Percentiles rank a stretch among this genome's conserved stretches.
Evolutionary conservation across 352 stramenopile genomes (phyloP).

Genomic region (Salisapilia sapeloensis): DNA sequence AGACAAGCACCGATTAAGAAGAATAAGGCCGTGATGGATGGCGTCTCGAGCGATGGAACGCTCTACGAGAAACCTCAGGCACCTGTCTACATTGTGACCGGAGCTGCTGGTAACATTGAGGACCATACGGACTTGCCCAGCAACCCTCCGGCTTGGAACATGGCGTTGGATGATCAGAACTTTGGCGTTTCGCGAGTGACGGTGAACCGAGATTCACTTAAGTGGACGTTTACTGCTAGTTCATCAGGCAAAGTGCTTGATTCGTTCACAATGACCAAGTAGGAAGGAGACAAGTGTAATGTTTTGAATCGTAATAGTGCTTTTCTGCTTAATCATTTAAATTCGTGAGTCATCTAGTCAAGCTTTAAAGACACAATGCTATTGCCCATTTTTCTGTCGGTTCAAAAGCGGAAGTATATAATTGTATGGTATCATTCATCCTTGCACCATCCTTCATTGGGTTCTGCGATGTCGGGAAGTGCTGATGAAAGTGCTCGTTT

Average conservation of each 20-base stretch:
- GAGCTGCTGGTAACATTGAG: slow-evolving; percentile 30
- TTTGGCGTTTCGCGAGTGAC: slow-evolving; percentile 27
- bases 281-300: too few species aligned
- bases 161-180: slow-evolving; percentile 16
- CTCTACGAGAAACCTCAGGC: slow-evolving; percentile 17
- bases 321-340: too few species aligned
- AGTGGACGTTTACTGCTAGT: slow-evolving; percentile 17
- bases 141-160: slow-evolving; percentile 17
- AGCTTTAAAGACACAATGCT: too few species aligned
- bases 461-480: too few species aligned
- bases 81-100: slow-evolving; percentile 21
- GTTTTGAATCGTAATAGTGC: too few species aligned
- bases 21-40: slow-evolving; percentile 16
- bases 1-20: slow-evolving; percentile 27
- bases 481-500: too few species aligned
- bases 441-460: too few species aligned
- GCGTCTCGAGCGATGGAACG: slow-evolving; percentile 9
- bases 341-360: too few species aligned
- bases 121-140: slow-evolving; percentile 10
- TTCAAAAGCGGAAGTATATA: too few species aligned
- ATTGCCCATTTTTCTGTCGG: too few species aligned
- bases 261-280: slow-evolving; percentile 17
- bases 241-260: slow-evolving; percentile 10
- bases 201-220: slow-evolving; percentile 20
- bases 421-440: too few species aligned